These are phyloP conservation scores for Cymodocea nodosa DNA, from an alignment of 116 monocot genomes.

Conservation along the genomic window DNA sequence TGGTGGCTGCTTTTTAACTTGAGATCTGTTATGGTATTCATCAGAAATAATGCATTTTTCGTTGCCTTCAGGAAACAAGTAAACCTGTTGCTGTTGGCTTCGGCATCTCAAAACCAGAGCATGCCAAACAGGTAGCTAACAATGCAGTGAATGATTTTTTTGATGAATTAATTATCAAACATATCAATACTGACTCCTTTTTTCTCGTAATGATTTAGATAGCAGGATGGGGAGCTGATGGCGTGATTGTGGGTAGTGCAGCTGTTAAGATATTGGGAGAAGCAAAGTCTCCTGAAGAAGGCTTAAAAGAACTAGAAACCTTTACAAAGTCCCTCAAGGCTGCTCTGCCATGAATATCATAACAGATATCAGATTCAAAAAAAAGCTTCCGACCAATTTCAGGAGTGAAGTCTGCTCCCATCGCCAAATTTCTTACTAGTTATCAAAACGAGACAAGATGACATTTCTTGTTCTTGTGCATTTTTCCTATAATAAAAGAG, in stretches of 20 bases:
- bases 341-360: conserved; percentile 37
- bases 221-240: conserved; percentile 93
- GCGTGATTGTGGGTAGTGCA: conserved; percentile 90
- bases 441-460: neutral
- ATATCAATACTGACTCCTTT: neutral
- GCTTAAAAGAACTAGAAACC: conserved; percentile 54
- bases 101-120: conserved; percentile 47
- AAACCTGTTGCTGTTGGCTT: conserved; percentile 95
- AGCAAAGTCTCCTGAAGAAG: conserved; percentile 60
- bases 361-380: neutral
- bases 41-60: neutral
- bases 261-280: conserved; percentile 67
- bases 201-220: conserved; percentile 28
- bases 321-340: conserved; percentile 61
- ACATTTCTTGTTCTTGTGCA: too few relatives aligned
- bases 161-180: neutral
- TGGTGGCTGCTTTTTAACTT: too few relatives aligned
- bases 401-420: neutral
- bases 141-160: neutral
- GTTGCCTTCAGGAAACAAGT: conserved; percentile 32
- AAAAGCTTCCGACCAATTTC: too few relatives aligned
- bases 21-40: too few relatives aligned
- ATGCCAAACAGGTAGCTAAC: neutral
- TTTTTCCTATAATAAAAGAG: neutral
- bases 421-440: neutral